Evolutionary conservation across 2,329 filamentous ascomycete species (phyloP).

Genomic region (Colletotrichum sp.): DNA sequence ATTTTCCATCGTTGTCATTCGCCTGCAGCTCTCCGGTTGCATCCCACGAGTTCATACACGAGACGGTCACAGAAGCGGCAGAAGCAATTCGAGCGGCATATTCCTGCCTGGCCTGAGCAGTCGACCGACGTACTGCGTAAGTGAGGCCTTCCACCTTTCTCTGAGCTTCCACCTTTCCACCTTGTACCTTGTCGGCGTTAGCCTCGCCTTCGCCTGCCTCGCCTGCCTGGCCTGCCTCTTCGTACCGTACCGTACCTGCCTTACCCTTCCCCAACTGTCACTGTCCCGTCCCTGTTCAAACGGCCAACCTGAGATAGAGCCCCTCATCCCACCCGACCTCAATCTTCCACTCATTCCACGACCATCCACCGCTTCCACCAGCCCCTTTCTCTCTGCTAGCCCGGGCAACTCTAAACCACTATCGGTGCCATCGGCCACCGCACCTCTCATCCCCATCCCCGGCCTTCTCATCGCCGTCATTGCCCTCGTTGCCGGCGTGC

Average conservation of each 20-base stretch:
- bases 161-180: background rate
- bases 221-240: background rate
- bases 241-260: background rate
- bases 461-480: background rate
- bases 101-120: background rate
- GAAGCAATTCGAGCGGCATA: background rate
- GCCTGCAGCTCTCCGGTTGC: background rate
- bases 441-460: background rate
- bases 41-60: background rate
- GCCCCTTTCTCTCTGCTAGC: background rate
- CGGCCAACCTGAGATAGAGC: background rate
- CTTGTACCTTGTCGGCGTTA: background rate
- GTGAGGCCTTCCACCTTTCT: background rate
- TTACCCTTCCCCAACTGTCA: background rate
- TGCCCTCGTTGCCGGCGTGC: background rate
- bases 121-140: background rate
- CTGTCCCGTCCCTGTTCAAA: background rate
- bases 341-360: conserved; percentile 9
- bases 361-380: background rate
- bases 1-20: background rate
- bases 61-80: background rate
- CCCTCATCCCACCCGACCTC: conserved; percentile 1
- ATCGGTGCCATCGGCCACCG: conserved; percentile 2
- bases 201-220: background rate
- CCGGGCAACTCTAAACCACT: background rate